phyloP scores from a whole-genome alignment of 805 yeast genomes.

The Yarrowia yakushimensis region DNA sequence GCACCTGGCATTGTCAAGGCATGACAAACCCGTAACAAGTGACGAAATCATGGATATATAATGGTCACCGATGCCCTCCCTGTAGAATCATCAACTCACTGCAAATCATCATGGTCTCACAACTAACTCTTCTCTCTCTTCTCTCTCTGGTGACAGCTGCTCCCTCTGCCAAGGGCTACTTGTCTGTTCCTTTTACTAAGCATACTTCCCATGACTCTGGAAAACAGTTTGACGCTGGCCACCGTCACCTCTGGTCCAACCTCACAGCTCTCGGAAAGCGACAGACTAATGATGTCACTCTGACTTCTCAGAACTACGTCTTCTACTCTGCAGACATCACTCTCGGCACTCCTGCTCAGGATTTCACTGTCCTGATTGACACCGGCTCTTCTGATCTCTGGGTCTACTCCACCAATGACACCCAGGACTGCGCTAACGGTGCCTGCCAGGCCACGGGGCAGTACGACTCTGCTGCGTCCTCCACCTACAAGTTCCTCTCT shows the following conservation, averaged over 20 bases:
- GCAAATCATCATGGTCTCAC: not conserved
- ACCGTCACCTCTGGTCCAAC: conserved; percentile 1
- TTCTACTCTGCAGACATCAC: conserved; percentile 24
- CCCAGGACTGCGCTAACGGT: conserved; percentile 3
- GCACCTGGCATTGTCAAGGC: not conserved
- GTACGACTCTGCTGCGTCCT: conserved; percentile 27
- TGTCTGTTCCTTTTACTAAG: conserved; percentile 12
- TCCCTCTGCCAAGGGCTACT: not conserved
- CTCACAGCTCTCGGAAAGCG: not conserved
- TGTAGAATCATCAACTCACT: not conserved
- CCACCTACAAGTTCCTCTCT: conserved; percentile 31
- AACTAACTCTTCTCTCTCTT: conserved; percentile 1
- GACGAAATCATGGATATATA: not conserved
- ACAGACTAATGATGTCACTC: not conserved
- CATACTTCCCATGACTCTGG: not conserved
- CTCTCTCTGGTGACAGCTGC: conserved; percentile 15
- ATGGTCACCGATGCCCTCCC: not conserved
- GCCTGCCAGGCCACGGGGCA: conserved; percentile 12
- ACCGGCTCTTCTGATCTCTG: conserved; percentile 71
- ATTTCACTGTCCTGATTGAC: conserved; percentile 55
- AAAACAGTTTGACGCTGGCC: no score
- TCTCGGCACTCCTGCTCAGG: conserved; percentile 57
- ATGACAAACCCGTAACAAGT: not conserved
- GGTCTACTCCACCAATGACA: conserved; percentile 39
- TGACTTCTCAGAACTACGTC: conserved; percentile 12